phyloP scores from a whole-genome alignment of 2,329 filamentous ascomycete species.

The Zymoseptoria brevis region DNA sequence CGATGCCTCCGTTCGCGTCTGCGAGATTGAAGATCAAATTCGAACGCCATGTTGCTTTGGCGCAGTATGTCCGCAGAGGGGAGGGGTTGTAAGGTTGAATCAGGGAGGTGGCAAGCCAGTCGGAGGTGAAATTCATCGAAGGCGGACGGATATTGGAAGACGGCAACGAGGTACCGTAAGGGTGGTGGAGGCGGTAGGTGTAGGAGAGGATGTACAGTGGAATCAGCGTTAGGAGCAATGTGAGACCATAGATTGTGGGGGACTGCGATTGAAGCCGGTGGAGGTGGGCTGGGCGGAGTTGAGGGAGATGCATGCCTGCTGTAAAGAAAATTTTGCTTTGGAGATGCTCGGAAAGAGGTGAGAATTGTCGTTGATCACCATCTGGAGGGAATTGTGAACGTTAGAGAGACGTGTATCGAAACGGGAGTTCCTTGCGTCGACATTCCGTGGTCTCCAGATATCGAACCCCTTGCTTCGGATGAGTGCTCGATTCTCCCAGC shows the following conservation, averaged over 20 bases:
- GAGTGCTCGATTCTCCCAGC: too few relatives aligned
- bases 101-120: conserved; percentile 21
- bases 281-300: background rate
- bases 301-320: background rate
- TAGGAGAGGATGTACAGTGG: conserved; percentile 21
- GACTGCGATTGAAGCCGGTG: conserved; percentile 7
- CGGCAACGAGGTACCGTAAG: conserved; percentile 4
- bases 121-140: conserved; percentile 15
- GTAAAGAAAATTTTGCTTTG: too few relatives aligned
- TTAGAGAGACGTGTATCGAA: too few relatives aligned
- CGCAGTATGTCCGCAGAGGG: conserved; percentile 27
- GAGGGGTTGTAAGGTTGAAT: conserved; percentile 19
- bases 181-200: conserved; percentile 12
- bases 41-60: conserved; percentile 33
- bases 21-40: conserved; percentile 40
- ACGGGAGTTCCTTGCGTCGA: too few relatives aligned
- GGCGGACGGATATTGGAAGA: background rate
- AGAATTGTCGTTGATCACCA: too few relatives aligned
- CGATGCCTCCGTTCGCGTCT: conserved; percentile 38
- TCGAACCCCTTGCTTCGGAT: too few relatives aligned
- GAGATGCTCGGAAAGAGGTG: too few relatives aligned
- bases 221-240: conserved; percentile 10
- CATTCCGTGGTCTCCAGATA: too few relatives aligned
- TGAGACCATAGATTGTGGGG: conserved; percentile 1
- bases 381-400: too few relatives aligned